Base-by-base conservation (phyloP, 2,329 filamentous ascomycete genomes). In the Exophiala xenobiotica region DNA sequence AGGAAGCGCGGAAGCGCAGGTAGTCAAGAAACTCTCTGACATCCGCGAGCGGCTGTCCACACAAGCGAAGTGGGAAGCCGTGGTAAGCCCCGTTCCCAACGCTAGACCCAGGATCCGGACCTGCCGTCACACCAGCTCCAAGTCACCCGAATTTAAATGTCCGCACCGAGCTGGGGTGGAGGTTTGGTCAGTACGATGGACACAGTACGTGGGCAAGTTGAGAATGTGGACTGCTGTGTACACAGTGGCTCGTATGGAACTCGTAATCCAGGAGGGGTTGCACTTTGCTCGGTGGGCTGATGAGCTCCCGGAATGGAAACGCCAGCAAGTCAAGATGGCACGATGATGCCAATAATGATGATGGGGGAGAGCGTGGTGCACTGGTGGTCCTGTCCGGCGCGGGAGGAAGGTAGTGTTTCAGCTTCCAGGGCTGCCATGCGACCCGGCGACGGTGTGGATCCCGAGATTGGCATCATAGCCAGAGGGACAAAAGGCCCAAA, bases 51-150 rank as follows among this genome's bases (percentile, higher is more conserved):
- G 51, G 41, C 49, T 54, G 54, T 46, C 54, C 53, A 57, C 45
- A 46, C 46, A 52, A 56, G 54, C 46, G 52, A 53, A 40, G 38
- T 40, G 20, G 19, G 38, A 40, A 40, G 43, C 35, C 33, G 51
- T 51, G 54, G 57, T 37, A 52, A 49, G 51, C 53, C 47, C 55
- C 52, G 51, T 54, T 41, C 22, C 46, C 11, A 46, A 45, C 57
- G 54, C 57, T 60, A 60, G 47, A 55, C 46, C 35, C 53, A 52
- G 50, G 50, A 50, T 49, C 54, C 57, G 57, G 47, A 47, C 19
- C 19, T 53, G 49, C 51, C 51, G 54, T 46, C 39, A 54, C 51
- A 57, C 45, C 48, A 46, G 44, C 23, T 52, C 38, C 45, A 27
- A 50, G 51, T 54, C 49, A 57, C 51, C 51, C 55, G 51, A 54